A percentile compares a stretch with the other conserved stretches of the same genome.
Evolutionary conservation across 2,329 filamentous ascomycete species (phyloP).

Genomic region (Aspergillus cejpii): DNA sequence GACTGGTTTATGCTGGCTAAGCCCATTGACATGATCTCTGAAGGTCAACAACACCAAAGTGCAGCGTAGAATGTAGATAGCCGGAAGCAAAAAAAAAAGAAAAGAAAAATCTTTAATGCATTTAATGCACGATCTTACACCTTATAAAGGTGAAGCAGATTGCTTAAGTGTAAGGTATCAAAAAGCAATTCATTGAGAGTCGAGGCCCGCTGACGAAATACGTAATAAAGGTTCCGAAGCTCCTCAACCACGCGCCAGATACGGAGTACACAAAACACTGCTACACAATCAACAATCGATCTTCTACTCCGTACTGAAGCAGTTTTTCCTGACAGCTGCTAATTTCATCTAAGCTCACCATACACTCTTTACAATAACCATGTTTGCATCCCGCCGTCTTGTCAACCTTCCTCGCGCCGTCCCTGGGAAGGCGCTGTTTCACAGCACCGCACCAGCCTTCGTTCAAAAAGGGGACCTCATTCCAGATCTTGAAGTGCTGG

Average conservation of each 20-base stretch:
- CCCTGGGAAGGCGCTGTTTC: slow-evolving; percentile 33
- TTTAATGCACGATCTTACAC: too few species aligned
- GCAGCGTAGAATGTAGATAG: too few species aligned
- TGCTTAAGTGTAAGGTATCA: too few species aligned
- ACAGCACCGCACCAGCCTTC: slow-evolving; percentile 36
- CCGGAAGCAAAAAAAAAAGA: too few species aligned
- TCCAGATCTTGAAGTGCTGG: slow-evolving; percentile 68
- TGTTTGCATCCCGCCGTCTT: slow-evolving; percentile 37
- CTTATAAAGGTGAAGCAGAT: too few species aligned
- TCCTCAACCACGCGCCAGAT: neutral
- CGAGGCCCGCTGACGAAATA: neutral
- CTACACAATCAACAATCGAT: neutral
- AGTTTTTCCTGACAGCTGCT: too few species aligned
- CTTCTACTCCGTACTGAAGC: neutral
- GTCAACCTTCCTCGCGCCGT: slow-evolving; percentile 27
- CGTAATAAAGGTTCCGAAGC: neutral
- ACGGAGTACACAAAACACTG: neutral
- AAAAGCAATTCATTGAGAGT: too few species aligned
- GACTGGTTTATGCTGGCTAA: too few species aligned
- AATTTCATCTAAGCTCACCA: neutral
- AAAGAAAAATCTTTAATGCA: too few species aligned
- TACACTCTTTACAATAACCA: slow-evolving; percentile 13
- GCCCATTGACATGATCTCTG: too few species aligned
- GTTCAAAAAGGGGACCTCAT: slow-evolving; percentile 75
- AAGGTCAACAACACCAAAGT: too few species aligned